Conservation (phyloP, 2,329 filamentous ascomycete genomes). For the Coleophoma crateriformis region DNA sequence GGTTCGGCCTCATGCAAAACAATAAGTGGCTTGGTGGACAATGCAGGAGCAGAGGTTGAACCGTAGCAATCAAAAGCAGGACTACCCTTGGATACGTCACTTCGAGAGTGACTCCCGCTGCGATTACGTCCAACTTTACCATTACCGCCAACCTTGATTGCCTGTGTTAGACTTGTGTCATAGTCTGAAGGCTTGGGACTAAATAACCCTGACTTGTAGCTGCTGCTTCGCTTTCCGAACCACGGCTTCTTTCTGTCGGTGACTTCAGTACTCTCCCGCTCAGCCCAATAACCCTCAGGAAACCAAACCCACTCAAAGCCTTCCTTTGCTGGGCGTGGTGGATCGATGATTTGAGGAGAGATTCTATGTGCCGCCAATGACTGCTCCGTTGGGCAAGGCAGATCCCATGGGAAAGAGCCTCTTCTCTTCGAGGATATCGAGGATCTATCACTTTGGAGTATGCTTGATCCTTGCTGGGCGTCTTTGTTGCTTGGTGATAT, state of each 20-base stretch:
- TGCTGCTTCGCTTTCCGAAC: slow-evolving; percentile 6
- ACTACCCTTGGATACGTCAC: neutral
- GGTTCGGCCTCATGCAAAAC: neutral
- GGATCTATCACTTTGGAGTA: neutral
- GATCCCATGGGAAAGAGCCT: neutral
- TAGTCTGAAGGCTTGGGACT: neutral
- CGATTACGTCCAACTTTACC: neutral
- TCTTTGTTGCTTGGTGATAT: neutral
- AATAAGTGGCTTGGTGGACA: neutral
- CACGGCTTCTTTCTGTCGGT: slow-evolving; percentile 11
- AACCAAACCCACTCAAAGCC: slow-evolving; percentile 60
- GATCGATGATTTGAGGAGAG: slow-evolving; percentile 29
- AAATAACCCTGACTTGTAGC: neutral
- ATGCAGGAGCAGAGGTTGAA: neutral
- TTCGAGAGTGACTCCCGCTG: neutral
- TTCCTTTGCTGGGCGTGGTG: slow-evolving; percentile 47
- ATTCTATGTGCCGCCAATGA: too few species aligned
- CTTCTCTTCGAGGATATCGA: neutral
- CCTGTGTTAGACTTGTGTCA: neutral
- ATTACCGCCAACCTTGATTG: neutral
- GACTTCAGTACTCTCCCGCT: slow-evolving; percentile 34
- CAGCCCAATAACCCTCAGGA: slow-evolving; percentile 58
- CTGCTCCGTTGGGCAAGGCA: too few species aligned
- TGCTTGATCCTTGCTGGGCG: neutral
- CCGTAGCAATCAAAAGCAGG: neutral